Conservation (phyloP, 2,329 filamentous ascomycete species). For the Fonsecaea nubica region DNA sequence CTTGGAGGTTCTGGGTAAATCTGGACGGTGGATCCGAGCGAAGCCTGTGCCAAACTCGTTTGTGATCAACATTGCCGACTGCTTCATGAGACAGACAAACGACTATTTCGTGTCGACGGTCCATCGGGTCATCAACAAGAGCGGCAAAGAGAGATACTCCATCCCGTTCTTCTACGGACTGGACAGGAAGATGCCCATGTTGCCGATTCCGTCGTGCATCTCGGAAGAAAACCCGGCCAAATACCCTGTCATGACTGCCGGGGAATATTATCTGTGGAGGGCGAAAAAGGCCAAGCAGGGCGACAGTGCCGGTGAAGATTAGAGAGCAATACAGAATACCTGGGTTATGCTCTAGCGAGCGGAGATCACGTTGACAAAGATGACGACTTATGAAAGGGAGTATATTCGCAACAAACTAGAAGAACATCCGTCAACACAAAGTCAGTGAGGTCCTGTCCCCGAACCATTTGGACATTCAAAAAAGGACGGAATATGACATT, state of each 20-base stretch:
- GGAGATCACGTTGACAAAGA: too few relatives aligned
- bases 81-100: conserved; percentile 52
- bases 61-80: conserved; percentile 57
- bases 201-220: conserved; percentile 42
- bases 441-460: too few relatives aligned
- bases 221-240: conserved; percentile 43
- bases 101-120: conserved; percentile 52
- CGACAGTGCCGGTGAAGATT: neutral
- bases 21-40: conserved; percentile 54
- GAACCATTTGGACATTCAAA: too few relatives aligned
- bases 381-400: too few relatives aligned
- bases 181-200: conserved; percentile 35
- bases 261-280: conserved; percentile 43
- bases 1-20: conserved; percentile 54
- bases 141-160: conserved; percentile 48
- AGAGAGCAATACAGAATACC: neutral
- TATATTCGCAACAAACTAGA: too few relatives aligned
- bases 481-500: neutral
- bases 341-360: too few relatives aligned
- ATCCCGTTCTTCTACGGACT: conserved; percentile 49
- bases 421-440: too few relatives aligned
- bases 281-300: conserved; percentile 22
- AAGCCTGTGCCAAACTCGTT: conserved; percentile 51
- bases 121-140: conserved; percentile 50
- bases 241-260: conserved; percentile 44